Conservation (phyloP, 164 flowering plant species). For the Dillenia turbinata region DNA sequence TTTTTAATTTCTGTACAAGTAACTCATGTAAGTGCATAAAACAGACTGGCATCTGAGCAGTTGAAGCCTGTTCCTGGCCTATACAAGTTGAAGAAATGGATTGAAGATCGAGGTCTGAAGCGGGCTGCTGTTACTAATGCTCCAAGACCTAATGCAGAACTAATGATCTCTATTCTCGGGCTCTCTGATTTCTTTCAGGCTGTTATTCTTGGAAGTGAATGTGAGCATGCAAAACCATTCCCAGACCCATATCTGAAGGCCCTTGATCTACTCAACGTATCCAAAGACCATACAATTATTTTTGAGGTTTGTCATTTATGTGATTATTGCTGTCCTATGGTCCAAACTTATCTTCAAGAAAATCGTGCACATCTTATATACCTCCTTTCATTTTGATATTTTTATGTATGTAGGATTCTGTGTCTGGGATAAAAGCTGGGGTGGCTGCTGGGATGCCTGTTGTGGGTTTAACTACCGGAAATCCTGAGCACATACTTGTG, state of each 20-base stretch:
- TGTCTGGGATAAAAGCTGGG: slow-evolving; percentile 87
- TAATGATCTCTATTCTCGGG: slow-evolving; percentile 64
- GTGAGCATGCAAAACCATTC: slow-evolving; percentile 83
- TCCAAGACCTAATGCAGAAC: slow-evolving; percentile 80
- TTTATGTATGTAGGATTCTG: slow-evolving; percentile 62
- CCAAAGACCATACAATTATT: slow-evolving; percentile 66
- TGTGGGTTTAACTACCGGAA: slow-evolving; percentile 71
- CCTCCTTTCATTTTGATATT: slow-evolving; percentile 1
- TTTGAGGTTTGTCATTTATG: slow-evolving; percentile 58
- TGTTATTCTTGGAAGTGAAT: slow-evolving; percentile 64
- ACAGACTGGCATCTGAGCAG: slow-evolving; percentile 66
- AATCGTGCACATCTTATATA: not conserved
- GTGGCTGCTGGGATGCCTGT: slow-evolving; percentile 96
- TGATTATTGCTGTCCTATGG: too few relatives aligned
- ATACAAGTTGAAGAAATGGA: slow-evolving; percentile 66
- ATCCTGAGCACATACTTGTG: slow-evolving; percentile 62
- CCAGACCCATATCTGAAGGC: slow-evolving; percentile 94
- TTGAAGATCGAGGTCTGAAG: slow-evolving; percentile 80
- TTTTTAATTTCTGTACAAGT: not conserved
- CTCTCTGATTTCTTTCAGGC: slow-evolving; percentile 62
- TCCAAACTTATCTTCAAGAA: too few relatives aligned
- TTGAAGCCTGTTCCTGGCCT: slow-evolving; percentile 68
- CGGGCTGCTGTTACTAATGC: slow-evolving; percentile 97
- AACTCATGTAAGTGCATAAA: not conserved
- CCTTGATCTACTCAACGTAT: slow-evolving; percentile 58